A percentile compares a stretch with the other conserved stretches of the same genome.
These are phyloP conservation scores for Seiridium cupressi DNA, from an alignment of 2,329 filamentous ascomycete genomes.

Conservation along the genomic window DNA sequence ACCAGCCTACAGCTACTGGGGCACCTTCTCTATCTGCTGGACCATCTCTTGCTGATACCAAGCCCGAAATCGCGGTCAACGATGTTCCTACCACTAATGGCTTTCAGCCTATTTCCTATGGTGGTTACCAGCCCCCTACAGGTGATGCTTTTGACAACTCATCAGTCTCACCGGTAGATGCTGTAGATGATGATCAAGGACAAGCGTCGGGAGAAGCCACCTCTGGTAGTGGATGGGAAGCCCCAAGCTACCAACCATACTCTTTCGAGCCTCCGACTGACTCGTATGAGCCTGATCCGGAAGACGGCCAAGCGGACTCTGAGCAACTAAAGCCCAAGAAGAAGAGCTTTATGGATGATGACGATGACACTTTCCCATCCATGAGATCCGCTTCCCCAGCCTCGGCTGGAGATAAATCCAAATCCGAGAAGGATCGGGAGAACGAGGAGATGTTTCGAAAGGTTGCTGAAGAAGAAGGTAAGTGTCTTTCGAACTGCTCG, in stretches of 20 bases:
- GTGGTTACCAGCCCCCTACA: conserved; percentile 47
- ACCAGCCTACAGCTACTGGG: conserved; percentile 20
- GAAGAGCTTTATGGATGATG: conserved; percentile 79
- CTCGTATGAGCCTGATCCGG: conserved; percentile 52
- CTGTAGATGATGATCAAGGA: conserved; percentile 12
- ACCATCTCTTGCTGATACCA: conserved; percentile 10
- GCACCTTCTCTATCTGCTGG: conserved; percentile 11
- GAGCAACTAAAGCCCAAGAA: conserved; percentile 63
- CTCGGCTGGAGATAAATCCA: conserved; percentile 54
- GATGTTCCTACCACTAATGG: conserved; percentile 16
- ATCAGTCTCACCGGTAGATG: conserved; percentile 20
- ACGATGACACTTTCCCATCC: conserved; percentile 66
- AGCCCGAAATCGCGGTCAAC: conserved; percentile 13
- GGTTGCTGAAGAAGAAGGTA: conserved; percentile 74
- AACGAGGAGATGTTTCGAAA: conserved; percentile 84
- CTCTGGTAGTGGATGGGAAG: conserved; percentile 50
- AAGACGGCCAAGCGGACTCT: conserved; percentile 43
- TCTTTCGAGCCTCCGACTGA: conserved; percentile 50
- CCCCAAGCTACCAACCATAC: conserved; percentile 61
- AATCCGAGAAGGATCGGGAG: conserved; percentile 70
- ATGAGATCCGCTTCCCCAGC: conserved; percentile 31
- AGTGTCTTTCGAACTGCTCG: conserved; percentile 25
- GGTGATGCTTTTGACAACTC: conserved; percentile 30
- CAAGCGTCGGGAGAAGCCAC: conserved; percentile 26
- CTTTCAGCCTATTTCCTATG: conserved; percentile 48